These are phyloP conservation scores for Plenodomus lindquistii DNA, from an alignment of 2,329 filamentous ascomycete genomes.

Conservation along the genomic window DNA sequence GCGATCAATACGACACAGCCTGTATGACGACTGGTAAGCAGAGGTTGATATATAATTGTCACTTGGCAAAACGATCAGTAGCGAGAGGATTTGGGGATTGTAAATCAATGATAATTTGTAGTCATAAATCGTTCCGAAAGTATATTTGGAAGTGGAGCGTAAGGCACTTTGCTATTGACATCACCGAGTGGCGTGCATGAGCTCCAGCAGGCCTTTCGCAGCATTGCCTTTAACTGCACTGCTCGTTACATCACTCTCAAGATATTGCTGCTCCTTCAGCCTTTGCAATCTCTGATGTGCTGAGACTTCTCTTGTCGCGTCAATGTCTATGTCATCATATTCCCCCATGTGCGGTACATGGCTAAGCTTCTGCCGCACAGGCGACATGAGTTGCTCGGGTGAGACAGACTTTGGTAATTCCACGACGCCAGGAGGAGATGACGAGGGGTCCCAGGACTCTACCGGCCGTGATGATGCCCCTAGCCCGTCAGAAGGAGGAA, in stretches of 20 bases:
- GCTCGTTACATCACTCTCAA: constrained; percentile 48
- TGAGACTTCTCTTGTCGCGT: constrained; percentile 15
- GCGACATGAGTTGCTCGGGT: constrained; percentile 27
- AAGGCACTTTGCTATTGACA: no score
- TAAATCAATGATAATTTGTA: no score
- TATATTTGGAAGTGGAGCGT: no score
- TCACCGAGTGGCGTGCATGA: constrained; percentile 41
- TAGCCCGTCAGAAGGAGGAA: constrained; percentile 15
- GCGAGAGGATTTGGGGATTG: no score
- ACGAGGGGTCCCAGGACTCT: constrained; percentile 29
- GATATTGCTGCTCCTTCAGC: constrained; percentile 32
- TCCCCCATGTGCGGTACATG: constrained; percentile 15
- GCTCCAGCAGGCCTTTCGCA: constrained; percentile 57
- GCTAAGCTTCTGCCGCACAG: constrained; percentile 14
- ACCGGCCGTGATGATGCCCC: constrained; percentile 41
- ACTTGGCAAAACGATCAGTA: no score
- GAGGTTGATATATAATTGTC: no score
- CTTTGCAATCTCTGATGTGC: constrained; percentile 27
- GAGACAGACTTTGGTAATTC: constrained; percentile 20
- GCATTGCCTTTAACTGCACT: constrained; percentile 56
- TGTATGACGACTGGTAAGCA: no score
- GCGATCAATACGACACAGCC: no score
- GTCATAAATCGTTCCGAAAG: no score
- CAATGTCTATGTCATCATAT: constrained; percentile 19
- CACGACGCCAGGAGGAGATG: constrained; percentile 33